These are phyloP conservation scores for Metschnikowia similis DNA, from an alignment of 805 yeast species.

Conservation along the genomic window DNA sequence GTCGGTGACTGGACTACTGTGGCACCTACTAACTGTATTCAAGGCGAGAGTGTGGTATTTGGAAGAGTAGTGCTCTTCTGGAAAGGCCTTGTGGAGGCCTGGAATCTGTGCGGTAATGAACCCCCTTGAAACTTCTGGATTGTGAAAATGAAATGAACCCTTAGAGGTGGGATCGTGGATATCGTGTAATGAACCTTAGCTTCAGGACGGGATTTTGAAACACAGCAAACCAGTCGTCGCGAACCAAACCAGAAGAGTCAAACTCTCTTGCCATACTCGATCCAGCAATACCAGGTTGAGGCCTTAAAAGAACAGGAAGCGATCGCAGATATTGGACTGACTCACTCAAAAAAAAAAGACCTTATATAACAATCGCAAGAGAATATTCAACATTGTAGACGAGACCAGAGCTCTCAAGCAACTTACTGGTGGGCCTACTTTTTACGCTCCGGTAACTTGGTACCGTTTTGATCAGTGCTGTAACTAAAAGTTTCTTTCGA, in stretches of 20 bases:
- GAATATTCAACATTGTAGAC: no score
- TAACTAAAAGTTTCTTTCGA: no score
- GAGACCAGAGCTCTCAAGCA: no score
- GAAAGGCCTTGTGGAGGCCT: not conserved
- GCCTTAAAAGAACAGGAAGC: no score
- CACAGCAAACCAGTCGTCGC: not conserved
- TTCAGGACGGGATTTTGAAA: not conserved
- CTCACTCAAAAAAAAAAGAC: no score
- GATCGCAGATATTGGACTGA: no score
- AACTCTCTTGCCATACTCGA: not conserved
- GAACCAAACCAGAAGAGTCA: not conserved
- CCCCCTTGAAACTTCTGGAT: not conserved
- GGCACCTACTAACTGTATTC: not conserved
- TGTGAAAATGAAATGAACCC: not conserved
- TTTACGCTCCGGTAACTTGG: no score
- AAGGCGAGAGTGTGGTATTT: not conserved
- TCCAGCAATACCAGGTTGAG: no score
- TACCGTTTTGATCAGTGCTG: no score
- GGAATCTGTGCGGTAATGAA: not conserved
- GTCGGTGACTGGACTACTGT: not conserved
- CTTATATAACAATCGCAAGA: no score
- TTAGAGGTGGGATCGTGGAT: constrained; percentile 1
- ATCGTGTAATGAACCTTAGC: constrained; percentile 1
- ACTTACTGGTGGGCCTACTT: no score
- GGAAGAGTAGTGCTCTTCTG: not conserved